A percentile compares a stretch with the other conserved stretches of the same genome.
These are phyloP conservation scores for Ligustrum vulgare DNA, from an alignment of 257 asterid genomes.

Conservation along the genomic window DNA sequence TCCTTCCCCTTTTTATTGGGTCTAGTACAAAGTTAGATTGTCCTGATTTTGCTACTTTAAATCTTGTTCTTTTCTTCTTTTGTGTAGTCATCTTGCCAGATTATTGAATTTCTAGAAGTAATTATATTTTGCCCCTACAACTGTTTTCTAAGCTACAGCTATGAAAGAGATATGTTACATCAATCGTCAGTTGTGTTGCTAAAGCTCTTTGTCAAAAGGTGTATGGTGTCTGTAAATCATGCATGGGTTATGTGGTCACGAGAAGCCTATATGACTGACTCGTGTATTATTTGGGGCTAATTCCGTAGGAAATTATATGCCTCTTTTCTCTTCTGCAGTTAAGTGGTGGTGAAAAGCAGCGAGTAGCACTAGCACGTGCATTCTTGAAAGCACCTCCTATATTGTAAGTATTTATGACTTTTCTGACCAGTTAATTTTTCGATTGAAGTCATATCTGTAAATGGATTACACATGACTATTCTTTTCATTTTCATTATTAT, in stretches of 20 bases:
- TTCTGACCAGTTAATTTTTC: neutral
- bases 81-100: neutral
- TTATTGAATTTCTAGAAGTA: neutral
- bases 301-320: constrained; percentile 15
- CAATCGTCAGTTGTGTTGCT: neutral
- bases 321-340: constrained; percentile 54
- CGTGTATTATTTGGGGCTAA: constrained; percentile 8
- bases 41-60: constrained; percentile 9
- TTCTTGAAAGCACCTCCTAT: constrained; percentile 92
- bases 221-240: constrained; percentile 7
- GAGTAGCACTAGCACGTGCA: constrained; percentile 97
- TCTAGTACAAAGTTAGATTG: neutral
- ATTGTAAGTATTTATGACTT: constrained; percentile 54
- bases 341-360: constrained; percentile 98
- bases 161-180: constrained; percentile 2
- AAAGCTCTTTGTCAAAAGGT: neutral
- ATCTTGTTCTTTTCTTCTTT: neutral
- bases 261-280: constrained; percentile 15
- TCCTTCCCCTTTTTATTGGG: neutral
- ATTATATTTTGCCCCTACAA: neutral
- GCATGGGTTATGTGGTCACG: neutral
- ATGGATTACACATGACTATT: constrained; percentile 6
- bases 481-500: constrained; percentile 4
- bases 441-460: constrained; percentile 6
- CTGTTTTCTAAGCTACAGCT: neutral